Evolutionary conservation across 305 asterid genomes (phyloP), one percentile per base, ranked within the genome.

Genomic region (Fraxinus baroniana): DNA sequence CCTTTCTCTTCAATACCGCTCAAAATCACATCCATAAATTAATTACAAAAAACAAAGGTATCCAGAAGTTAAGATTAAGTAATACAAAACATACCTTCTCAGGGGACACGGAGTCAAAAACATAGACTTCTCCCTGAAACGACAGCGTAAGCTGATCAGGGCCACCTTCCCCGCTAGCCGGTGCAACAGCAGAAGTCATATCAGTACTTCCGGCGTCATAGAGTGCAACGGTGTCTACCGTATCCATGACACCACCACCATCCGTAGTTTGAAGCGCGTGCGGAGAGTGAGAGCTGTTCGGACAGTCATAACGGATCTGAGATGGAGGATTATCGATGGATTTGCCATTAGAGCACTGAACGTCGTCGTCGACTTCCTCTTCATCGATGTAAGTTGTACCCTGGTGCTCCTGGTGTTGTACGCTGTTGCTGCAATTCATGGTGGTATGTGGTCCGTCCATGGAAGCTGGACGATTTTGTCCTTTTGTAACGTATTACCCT

Each of bases 101-200:
- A 24, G 97, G 98, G n/a, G 98, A 89, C 87, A 94, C 98, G 2
- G 95, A 89, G 90, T 93, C 98, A 86, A 92, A 96, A 26, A 93
- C 98, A 57, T 86, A 96, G 66, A 96, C 98, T 83, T 96, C 94
- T 10, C 98, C 98, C 91, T 90, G 99, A 86, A 96, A 96, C 76
- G 99, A 93, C 74, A 96, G 91, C 87, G 95, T 91, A 39, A 94
- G 98, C 95, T 93, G 99, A 90, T 96, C 94, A 73, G 92, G 87
- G 26, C 86, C 91, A 49, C 84, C 93, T 24, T 87, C 92, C 1
- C 82, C 94, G 68, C 82, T 84, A 20, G 87, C 39, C 24, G 88
- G 80, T 9, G 80, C 81, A 36, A 35, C 84, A 17, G 84, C 83
- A 20, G 90, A 85, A 36, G 80, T 83, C 84, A 90, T 84, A 32